A percentile compares a stretch with the other conserved stretches of the same genome.
These are phyloP conservation scores for Brasenia schreberi DNA, from an alignment of 164 flowering plant genomes.

Conservation along the genomic window DNA sequence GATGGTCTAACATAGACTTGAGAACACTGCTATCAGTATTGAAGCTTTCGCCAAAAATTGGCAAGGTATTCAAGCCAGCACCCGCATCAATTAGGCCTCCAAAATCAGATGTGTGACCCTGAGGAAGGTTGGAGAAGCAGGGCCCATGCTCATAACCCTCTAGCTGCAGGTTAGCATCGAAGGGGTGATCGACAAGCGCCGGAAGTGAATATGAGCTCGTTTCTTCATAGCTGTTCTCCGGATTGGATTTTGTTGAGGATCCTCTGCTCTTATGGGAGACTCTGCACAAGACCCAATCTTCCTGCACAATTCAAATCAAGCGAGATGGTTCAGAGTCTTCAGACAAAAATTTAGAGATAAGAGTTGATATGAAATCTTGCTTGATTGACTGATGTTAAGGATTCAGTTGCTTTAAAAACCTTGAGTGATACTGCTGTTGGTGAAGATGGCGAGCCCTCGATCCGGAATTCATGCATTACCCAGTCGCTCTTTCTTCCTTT, in stretches of 20 bases:
- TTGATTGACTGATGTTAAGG: neutral
- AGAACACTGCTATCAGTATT: neutral
- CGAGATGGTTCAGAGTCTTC: neutral
- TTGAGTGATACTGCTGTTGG: neutral
- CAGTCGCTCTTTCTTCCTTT: slow-evolving; percentile 59
- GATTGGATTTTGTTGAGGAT: slow-evolving; percentile 9
- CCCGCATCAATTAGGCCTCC: neutral
- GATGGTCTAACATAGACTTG: neutral
- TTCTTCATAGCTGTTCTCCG: slow-evolving; percentile 15
- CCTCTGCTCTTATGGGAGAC: slow-evolving; percentile 42
- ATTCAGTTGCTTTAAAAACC: neutral
- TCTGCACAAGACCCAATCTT: slow-evolving; percentile 60
- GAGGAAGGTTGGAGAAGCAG: slow-evolving; percentile 1
- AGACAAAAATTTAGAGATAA: neutral
- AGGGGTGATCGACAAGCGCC: neutral
- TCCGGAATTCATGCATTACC: slow-evolving; percentile 85
- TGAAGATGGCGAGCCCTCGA: slow-evolving; percentile 22
- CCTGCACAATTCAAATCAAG: slow-evolving; percentile 13
- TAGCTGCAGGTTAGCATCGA: neutral
- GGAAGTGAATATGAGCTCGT: slow-evolving; percentile 31
- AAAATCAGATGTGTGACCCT: neutral
- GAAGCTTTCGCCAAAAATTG: neutral
- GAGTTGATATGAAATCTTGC: neutral
- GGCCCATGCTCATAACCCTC: slow-evolving; percentile 2
- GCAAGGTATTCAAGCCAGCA: neutral